phyloP scores from a whole-genome alignment of 1,139 yeast genomes.

The Protomyces inouyei region DNA sequence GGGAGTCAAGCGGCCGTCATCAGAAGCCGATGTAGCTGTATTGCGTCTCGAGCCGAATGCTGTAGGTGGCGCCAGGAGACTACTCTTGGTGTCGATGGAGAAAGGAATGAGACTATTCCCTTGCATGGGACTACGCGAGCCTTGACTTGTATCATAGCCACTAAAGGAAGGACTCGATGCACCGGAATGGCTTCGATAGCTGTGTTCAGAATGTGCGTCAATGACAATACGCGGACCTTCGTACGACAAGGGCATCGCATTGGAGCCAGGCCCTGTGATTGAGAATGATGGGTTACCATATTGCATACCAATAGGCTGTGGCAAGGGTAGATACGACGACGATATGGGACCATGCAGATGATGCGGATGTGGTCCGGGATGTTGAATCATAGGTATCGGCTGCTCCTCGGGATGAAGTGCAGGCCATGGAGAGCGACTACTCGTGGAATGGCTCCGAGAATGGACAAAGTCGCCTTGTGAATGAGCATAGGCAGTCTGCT shows the following conservation, averaged over 20 bases:
- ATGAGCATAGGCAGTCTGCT: not conserved
- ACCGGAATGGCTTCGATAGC: not conserved
- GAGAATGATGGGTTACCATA: not conserved
- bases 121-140: not conserved
- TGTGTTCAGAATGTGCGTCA: not conserved
- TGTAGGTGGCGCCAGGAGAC: not conserved
- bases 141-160: not conserved
- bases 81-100: not conserved
- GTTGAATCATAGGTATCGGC: not conserved
- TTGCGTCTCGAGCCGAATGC: not conserved
- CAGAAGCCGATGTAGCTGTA: not conserved
- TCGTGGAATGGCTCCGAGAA: not conserved
- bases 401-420: not conserved
- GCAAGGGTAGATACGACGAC: not conserved
- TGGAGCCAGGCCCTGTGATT: not conserved
- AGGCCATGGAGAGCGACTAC: not conserved
- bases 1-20: conserved; percentile 1
- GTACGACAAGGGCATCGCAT: not conserved
- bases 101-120: not conserved
- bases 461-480: not conserved
- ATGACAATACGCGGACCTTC: not conserved
- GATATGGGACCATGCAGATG: not conserved
- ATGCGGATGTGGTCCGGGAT: not conserved
- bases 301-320: not conserved
- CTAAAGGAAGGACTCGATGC: not conserved